Conservation (phyloP, 2,329 filamentous ascomycete species). For the Incumbomyces lentus region DNA sequence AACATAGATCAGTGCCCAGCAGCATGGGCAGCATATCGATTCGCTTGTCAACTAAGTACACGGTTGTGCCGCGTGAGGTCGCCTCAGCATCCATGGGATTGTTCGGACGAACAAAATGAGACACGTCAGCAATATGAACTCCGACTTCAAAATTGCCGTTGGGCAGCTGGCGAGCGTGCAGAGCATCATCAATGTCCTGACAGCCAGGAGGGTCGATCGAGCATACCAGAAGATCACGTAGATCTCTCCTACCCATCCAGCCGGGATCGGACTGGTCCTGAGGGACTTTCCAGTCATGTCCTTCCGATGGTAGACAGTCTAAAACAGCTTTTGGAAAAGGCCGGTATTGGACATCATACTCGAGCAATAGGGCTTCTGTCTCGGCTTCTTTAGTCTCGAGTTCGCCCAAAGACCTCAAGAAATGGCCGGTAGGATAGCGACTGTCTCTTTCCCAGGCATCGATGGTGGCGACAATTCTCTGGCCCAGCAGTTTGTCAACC, state of each 20-base stretch:
- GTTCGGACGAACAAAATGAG: conserved; percentile 92
- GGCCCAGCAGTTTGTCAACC: conserved; percentile 76
- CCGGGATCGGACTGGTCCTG: conserved; percentile 67
- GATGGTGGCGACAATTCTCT: conserved; percentile 84
- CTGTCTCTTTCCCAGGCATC: conserved; percentile 93
- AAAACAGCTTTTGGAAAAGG: conserved; percentile 93
- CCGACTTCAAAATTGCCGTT: conserved; percentile 95
- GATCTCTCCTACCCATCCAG: conserved; percentile 75
- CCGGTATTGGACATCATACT: conserved; percentile 95
- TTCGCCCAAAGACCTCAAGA: conserved; percentile 84
- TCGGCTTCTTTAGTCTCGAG: conserved; percentile 95
- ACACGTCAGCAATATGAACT: conserved; percentile 98
- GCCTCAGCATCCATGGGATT: conserved; percentile 97
- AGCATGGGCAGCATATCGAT: conserved; percentile 99
- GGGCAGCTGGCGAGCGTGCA: conserved; percentile 72
- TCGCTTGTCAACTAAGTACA: conserved; percentile 96
- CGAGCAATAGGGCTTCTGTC: conserved; percentile 84
- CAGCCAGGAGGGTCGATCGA: conserved; percentile 95
- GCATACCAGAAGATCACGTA: conserved; percentile 79
- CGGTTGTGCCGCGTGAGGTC: conserved; percentile 85
- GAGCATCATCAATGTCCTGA: conserved; percentile 95
- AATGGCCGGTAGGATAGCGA: conserved; percentile 83
- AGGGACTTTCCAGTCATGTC: conserved; percentile 89
- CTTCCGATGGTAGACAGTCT: conserved; percentile 82
- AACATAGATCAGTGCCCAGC: conserved; percentile 90